A percentile compares a stretch with the other conserved stretches of the same genome.
These are phyloP conservation scores for Teunomyces atbi DNA, from an alignment of 805 yeast genomes.

Conservation along the genomic window DNA sequence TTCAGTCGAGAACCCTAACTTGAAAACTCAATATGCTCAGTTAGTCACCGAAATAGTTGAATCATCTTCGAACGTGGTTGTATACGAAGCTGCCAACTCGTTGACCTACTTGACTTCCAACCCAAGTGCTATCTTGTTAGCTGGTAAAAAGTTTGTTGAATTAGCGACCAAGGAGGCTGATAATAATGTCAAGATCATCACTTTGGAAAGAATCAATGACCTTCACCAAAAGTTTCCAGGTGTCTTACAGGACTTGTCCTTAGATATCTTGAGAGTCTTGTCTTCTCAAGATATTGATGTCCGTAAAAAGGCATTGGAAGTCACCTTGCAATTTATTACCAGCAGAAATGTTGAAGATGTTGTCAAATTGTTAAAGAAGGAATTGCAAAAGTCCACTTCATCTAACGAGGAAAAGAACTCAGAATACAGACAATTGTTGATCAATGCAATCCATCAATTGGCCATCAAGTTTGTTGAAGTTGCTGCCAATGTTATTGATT, in stretches of 20 bases:
- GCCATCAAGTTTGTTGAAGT: conserved; percentile 88
- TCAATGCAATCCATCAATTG: conserved; percentile 82
- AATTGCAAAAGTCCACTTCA: conserved; percentile 69
- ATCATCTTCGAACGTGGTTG: conserved; percentile 66
- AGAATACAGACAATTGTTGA: conserved; percentile 86
- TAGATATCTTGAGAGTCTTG: conserved; percentile 83
- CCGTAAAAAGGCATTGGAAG: conserved; percentile 80
- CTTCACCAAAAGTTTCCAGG: conserved; percentile 77
- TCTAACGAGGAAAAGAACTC: conserved; percentile 75
- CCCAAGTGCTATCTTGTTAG: conserved; percentile 66
- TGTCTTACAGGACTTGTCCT: conserved; percentile 72
- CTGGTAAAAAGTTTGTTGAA: conserved; percentile 84
- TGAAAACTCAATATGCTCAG: conserved; percentile 69
- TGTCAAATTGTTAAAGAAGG: conserved; percentile 87
- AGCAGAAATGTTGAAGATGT: conserved; percentile 93
- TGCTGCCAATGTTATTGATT: conserved; percentile 86
- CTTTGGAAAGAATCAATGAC: conserved; percentile 79
- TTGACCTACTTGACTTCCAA: conserved; percentile 58
- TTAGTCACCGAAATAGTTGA: conserved; percentile 73
- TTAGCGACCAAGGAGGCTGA: conserved; percentile 92
- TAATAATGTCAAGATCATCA: conserved; percentile 90
- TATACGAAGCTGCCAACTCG: conserved; percentile 89
- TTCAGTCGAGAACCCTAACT: conserved; percentile 58
- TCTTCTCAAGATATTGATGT: conserved; percentile 90
- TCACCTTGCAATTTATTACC: conserved; percentile 76